Conservation (phyloP, 306 rosid genomes). For the Cajanus cajan region DNA sequence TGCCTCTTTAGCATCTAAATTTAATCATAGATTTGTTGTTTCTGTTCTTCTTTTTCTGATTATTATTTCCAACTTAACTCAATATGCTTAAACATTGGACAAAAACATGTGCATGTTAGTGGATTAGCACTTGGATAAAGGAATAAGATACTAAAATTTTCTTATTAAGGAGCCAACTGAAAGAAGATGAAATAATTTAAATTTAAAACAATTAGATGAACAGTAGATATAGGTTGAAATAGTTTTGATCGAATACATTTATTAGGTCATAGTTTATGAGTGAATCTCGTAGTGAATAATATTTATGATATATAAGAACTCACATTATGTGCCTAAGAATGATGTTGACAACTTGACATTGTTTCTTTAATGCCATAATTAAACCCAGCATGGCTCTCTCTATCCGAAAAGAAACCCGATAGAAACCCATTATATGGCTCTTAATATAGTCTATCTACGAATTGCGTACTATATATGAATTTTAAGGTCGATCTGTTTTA, state of each 20-base stretch:
- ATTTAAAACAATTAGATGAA: not conserved
- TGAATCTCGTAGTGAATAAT: not conserved
- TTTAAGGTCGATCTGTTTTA: not conserved
- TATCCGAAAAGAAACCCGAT: not conserved
- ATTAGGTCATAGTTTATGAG: not conserved
- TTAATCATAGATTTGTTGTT: not conserved
- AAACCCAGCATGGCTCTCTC: not conserved
- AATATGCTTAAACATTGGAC: not conserved
- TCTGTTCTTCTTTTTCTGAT: not conserved
- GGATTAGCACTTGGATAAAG: not conserved
- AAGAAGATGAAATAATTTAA: not conserved
- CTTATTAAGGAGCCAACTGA: not conserved
- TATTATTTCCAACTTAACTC: not conserved
- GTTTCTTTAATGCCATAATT: not conserved
- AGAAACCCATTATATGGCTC: not conserved
- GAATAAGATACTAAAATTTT: not conserved
- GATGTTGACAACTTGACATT: not conserved
- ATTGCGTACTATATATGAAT: not conserved
- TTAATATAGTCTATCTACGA: not conserved
- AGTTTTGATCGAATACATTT: too few species aligned
- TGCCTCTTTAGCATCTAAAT: conserved; percentile 4
- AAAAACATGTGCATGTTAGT: not conserved
- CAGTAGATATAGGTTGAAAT: not conserved
- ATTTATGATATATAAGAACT: not conserved
- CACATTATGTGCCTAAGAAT: not conserved